phyloP scores from a whole-genome alignment of 2,329 filamentous ascomycete genomes.

The Incumbomyces delicatus region DNA sequence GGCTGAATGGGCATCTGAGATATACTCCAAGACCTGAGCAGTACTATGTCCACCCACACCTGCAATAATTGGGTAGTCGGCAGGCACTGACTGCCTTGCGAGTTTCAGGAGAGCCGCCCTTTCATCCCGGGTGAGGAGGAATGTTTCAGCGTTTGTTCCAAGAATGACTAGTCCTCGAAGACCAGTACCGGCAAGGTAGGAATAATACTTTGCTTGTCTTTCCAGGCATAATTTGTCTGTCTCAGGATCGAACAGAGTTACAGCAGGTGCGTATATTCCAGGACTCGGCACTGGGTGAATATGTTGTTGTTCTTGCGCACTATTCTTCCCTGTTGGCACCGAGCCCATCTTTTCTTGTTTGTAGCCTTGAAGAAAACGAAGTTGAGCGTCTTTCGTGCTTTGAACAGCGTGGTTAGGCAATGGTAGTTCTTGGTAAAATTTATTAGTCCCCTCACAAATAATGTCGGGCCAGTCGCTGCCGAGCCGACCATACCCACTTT shows the following conservation, averaged over 20 bases:
- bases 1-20: slow-evolving; percentile 48
- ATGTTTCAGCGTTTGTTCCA: slow-evolving; percentile 48
- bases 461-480: no score
- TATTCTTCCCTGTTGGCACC: slow-evolving; percentile 4
- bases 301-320: slow-evolving; percentile 6
- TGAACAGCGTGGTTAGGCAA: no score
- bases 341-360: slow-evolving; percentile 10
- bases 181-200: slow-evolving; percentile 42
- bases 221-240: slow-evolving; percentile 41
- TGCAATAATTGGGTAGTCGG: slow-evolving; percentile 50
- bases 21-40: slow-evolving; percentile 51
- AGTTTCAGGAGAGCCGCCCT: slow-evolving; percentile 46
- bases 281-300: slow-evolving; percentile 22
- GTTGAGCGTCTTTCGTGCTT: background rate
- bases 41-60: slow-evolving; percentile 57
- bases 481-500: no score
- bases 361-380: background rate
- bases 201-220: slow-evolving; percentile 43
- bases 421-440: no score
- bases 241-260: slow-evolving; percentile 45
- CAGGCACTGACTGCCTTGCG: slow-evolving; percentile 45
- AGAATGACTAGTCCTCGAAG: slow-evolving; percentile 45
- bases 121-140: slow-evolving; percentile 51
- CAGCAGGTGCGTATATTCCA: slow-evolving; percentile 45
- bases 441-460: no score